Evolutionary conservation across 139 green algal genomes (phyloP), one percentile per base, ranked within the genome.

Genomic region (Micromonas pusilla): DNA sequence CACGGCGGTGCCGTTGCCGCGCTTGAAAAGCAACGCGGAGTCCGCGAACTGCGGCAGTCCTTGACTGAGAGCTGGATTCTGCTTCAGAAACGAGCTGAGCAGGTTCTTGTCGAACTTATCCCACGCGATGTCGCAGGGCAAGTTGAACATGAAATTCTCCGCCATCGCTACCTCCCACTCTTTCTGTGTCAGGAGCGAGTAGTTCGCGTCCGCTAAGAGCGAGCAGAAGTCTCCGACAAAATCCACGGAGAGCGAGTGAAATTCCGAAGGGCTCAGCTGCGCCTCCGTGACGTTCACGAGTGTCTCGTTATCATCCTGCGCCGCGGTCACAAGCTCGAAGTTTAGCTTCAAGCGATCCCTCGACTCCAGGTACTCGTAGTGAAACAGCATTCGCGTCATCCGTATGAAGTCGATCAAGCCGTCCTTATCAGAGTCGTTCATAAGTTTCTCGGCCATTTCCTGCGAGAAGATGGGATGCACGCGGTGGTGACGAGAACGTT

Each of bases 81-180:
- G 52, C 31, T 39, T 75, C 25, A 75, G 53, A 63, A 75, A 75
- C 37, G 25, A 33, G 2, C 53, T 62, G 6, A 75, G 30, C 20
- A 75, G 30, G 13, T n/a, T 31, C 68, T 39, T 39, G 25, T 75
- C 68, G 37, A 62, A 39, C 2, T 34, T 34, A 38, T 38, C 68
- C 68, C 68, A 75, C 20, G 52, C 37, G 9, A 75, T 63, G 1
- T 13, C 2, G 34, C 52, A 30, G 1, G 68, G 68, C 3, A 75
- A 33, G 1, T 13, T 60, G 30, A 75, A 75, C 68, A 75, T 64
- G 68, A 75, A 75, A 63, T 75, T 36, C 36, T 75, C 68, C 68
- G 37, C 68, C 13, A 25, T 75, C 20, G 68, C 68, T 0, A 75
- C 1, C 1, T 75, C 68, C 68, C 68, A 75, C 25, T 75, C 68